Percentiles rank a stretch among this genome's conserved stretches.
phyloP scores from a whole-genome alignment of 352 stramenopile genomes.

The Phytophthora fragariae region DNA sequence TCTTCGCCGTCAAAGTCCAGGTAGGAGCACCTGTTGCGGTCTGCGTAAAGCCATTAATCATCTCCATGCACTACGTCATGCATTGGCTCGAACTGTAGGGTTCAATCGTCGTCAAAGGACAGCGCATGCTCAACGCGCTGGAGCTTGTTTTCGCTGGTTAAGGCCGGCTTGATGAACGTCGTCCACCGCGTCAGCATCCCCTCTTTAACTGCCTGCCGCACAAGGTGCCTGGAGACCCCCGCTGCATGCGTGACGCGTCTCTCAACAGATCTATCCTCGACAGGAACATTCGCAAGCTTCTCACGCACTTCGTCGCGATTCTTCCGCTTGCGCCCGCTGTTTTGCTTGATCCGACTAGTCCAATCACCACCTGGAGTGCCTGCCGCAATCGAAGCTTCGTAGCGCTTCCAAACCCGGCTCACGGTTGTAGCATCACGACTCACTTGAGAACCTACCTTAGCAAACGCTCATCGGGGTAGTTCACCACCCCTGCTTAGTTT shows the following conservation, averaged over 20 bases:
- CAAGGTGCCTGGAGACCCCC: neutral
- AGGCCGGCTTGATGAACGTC: too few species aligned
- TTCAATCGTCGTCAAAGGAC: too few species aligned
- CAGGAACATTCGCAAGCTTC: neutral
- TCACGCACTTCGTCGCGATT: neutral
- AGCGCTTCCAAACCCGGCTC: neutral
- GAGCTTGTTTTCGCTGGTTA: too few species aligned
- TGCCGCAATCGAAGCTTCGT: neutral
- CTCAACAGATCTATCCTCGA: conserved; percentile 7
- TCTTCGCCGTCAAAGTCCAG: neutral
- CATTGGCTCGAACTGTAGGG: too few species aligned
- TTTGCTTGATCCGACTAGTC: neutral
- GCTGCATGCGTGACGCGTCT: neutral
- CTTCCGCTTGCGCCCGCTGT: neutral
- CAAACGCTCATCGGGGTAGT: neutral
- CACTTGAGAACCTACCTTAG: neutral
- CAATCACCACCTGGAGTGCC: neutral
- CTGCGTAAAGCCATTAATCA: neutral
- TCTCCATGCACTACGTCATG: too few species aligned
- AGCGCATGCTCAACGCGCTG: too few species aligned
- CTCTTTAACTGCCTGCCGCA: neutral
- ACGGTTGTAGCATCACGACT: neutral
- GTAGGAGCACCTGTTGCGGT: neutral
- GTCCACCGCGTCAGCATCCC: neutral
- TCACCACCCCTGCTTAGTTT: neutral